phyloP scores from a whole-genome alignment of 495 filamentous ascomycete species.

The Penicillium robsamsonii region DNA sequence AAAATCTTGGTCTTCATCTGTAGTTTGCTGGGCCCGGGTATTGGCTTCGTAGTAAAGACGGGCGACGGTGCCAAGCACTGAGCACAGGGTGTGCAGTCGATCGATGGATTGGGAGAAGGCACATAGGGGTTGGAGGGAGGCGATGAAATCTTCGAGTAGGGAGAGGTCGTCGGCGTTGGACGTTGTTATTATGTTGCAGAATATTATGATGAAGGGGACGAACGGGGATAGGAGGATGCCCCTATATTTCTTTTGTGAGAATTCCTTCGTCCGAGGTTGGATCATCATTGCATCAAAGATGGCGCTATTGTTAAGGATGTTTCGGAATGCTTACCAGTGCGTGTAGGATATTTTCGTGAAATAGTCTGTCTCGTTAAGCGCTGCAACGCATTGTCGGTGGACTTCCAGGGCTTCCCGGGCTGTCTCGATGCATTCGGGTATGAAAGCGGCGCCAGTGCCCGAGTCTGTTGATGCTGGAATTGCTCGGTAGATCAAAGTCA shows the following conservation, averaged over 20 bases:
- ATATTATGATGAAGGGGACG: conserved; percentile 66
- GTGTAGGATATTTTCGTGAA: conserved; percentile 55
- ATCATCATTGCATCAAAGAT: neutral
- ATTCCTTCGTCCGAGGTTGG: neutral
- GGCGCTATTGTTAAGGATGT: neutral
- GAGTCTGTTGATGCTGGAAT: conserved; percentile 43
- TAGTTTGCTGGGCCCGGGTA: conserved; percentile 39
- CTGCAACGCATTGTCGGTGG: conserved; percentile 52
- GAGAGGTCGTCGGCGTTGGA: conserved; percentile 46
- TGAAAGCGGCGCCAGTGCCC: conserved; percentile 48
- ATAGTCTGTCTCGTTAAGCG: conserved; percentile 45
- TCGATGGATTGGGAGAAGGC: conserved; percentile 54
- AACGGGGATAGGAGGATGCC: conserved; percentile 64
- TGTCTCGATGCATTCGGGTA: conserved; percentile 57
- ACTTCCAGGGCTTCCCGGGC: conserved; percentile 53
- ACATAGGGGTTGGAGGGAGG: conserved; percentile 52
- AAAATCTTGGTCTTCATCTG: conserved; percentile 45
- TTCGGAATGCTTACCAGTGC: conserved; percentile 52
- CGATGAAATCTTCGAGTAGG: conserved; percentile 55
- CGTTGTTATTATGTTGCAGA: conserved; percentile 62
- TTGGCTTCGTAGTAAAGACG: conserved; percentile 61
- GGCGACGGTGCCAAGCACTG: conserved; percentile 61
- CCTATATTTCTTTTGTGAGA: conserved; percentile 38
- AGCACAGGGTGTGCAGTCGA: conserved; percentile 59
- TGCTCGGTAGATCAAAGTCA: conserved; percentile 62